Percentiles rank a stretch among this genome's conserved stretches.
phyloP scores from a whole-genome alignment of 176 grass and related monocot species.

The Themeda triandra region DNA sequence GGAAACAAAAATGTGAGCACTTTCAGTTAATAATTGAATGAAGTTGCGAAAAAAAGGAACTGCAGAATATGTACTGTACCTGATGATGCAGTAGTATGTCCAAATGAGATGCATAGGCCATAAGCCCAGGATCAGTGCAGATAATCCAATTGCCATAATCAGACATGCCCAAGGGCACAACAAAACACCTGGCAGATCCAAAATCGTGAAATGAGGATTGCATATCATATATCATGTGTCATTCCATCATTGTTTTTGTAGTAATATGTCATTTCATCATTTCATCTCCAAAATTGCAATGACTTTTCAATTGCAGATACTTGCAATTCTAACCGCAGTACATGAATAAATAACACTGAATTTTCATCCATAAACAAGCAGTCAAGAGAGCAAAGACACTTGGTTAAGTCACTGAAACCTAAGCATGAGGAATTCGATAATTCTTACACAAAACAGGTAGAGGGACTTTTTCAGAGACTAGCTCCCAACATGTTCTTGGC shows the following conservation, averaged over 20 bases:
- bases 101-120: slow-evolving; percentile 90
- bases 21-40: slow-evolving; percentile 4
- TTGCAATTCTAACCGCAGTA: not conserved
- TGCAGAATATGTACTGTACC: slow-evolving; percentile 62
- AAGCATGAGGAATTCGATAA: not conserved
- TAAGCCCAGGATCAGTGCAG: slow-evolving; percentile 83
- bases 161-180: slow-evolving; percentile 78
- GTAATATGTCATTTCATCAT: not conserved
- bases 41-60: not conserved
- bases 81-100: slow-evolving; percentile 85
- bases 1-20: slow-evolving; percentile 24
- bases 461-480: not conserved
- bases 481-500: not conserved
- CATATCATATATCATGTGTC: not conserved
- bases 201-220: not conserved
- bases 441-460: not conserved
- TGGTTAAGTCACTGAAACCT: not conserved
- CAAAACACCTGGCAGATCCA: slow-evolving; percentile 60
- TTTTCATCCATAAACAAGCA: not conserved
- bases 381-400: not conserved
- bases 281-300: not conserved
- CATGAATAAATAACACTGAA: not conserved
- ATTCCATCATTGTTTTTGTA: not conserved
- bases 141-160: slow-evolving; percentile 84
- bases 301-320: not conserved